Percentiles rank a stretch among this genome's conserved stretches.
phyloP scores from a whole-genome alignment of 2,329 filamentous ascomycete genomes.

The Pseudopyricularia javanii region DNA sequence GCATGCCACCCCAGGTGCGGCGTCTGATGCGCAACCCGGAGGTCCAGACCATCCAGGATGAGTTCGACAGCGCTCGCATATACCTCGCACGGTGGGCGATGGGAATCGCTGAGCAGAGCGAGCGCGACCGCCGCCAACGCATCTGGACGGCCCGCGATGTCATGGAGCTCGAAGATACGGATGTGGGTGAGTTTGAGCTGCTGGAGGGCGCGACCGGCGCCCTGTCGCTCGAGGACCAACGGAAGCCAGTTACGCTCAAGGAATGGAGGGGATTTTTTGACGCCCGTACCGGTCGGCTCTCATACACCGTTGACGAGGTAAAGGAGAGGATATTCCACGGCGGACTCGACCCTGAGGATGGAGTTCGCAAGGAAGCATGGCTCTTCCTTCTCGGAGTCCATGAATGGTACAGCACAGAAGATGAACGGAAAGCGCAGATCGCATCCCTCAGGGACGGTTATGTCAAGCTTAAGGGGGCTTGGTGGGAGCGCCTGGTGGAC shows the following conservation, averaged over 20 bases:
- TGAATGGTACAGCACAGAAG: slow-evolving; percentile 79
- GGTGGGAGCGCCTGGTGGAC: slow-evolving; percentile 92
- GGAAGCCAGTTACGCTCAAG: slow-evolving; percentile 63
- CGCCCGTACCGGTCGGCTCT: slow-evolving; percentile 55
- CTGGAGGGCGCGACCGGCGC: slow-evolving; percentile 61
- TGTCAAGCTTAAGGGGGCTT: slow-evolving; percentile 80
- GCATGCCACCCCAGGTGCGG: slow-evolving; percentile 76
- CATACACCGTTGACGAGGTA: slow-evolving; percentile 78
- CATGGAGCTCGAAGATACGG: slow-evolving; percentile 85
- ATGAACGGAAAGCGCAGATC: slow-evolving; percentile 72
- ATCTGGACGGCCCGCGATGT: slow-evolving; percentile 93
- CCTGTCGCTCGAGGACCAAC: slow-evolving; percentile 62
- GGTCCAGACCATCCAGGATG: slow-evolving; percentile 88
- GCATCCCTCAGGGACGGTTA: slow-evolving; percentile 88
- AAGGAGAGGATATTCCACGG: slow-evolving; percentile 98
- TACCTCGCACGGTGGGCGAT: slow-evolving; percentile 97
- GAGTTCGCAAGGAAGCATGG: slow-evolving; percentile 93
- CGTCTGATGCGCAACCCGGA: slow-evolving; percentile 81
- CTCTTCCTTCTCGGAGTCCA: slow-evolving; percentile 85
- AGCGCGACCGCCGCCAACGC: slow-evolving; percentile 69
- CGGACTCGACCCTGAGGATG: slow-evolving; percentile 76
- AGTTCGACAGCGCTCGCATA: slow-evolving; percentile 90
- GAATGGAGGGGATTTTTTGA: slow-evolving; percentile 96
- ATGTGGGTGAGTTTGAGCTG: slow-evolving; percentile 91
- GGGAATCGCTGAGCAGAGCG: slow-evolving; percentile 95